Percentiles rank a stretch among this genome's conserved stretches.
Conservation (phyloP, 2,329 filamentous ascomycete species). For the Helotiales sp. region DNA sequence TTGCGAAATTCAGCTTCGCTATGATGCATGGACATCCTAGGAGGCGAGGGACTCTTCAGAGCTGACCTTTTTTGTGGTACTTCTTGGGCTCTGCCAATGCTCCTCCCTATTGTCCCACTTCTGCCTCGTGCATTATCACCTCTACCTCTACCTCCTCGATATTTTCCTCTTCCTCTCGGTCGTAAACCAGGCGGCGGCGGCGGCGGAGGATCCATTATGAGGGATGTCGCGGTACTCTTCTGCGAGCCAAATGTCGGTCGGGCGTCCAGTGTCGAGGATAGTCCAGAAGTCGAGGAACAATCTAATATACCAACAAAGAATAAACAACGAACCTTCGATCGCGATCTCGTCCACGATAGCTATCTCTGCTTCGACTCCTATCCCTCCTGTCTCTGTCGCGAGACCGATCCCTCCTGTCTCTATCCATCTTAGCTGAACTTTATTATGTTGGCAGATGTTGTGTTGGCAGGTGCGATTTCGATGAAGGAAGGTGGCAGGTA, state of each 20-base stretch:
- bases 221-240: not conserved
- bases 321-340: slow-evolving; percentile 40
- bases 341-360: slow-evolving; percentile 39
- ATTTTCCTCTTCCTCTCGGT: not conserved
- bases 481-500: not conserved
- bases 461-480: not conserved
- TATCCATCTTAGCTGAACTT: not conserved
- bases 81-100: not conserved
- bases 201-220: not conserved
- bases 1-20: no score
- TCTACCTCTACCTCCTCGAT: not conserved
- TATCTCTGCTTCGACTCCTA: not conserved
- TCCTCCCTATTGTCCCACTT: not conserved
- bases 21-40: no score
- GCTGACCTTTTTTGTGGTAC: not conserved
- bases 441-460: not conserved
- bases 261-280: not conserved
- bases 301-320: not conserved
- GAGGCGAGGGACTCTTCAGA: no score
- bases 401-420: slow-evolving; percentile 24
- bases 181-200: no score
- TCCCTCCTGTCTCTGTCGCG: not conserved
- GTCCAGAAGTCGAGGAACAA: not conserved
- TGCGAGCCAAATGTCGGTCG: not conserved
- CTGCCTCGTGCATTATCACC: no score